Percentiles rank a stretch among this genome's conserved stretches.
These are phyloP conservation scores for Dictyostelium purpureum DNA, from an alignment of 78 protist species.

Conservation along the genomic window DNA sequence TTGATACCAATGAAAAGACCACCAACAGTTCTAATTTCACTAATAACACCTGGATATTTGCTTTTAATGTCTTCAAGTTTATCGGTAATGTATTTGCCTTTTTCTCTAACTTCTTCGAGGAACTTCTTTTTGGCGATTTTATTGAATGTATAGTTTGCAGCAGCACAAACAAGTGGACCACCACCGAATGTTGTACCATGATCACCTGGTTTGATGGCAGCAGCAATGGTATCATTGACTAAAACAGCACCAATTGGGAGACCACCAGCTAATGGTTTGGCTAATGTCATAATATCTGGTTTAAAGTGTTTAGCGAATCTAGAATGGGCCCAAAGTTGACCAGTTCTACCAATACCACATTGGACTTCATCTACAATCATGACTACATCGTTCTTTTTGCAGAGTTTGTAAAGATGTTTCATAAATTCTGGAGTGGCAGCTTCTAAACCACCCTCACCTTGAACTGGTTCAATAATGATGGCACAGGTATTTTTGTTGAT, in stretches of 20 bases:
- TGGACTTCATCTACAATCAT: conserved; percentile 84
- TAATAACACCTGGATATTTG: neutral
- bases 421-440: conserved; percentile 68
- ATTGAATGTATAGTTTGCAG: conserved; percentile 60
- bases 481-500: conserved; percentile 52
- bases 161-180: conserved; percentile 83
- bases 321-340: conserved; percentile 88
- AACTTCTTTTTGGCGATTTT: conserved; percentile 36
- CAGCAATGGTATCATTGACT: conserved; percentile 67
- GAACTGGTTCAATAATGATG: conserved; percentile 88
- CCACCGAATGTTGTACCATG: conserved; percentile 93
- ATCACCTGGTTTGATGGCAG: conserved; percentile 78
- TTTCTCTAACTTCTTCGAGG: conserved; percentile 22
- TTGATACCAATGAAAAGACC: conserved; percentile 60
- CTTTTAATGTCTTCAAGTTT: neutral
- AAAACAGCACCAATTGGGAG: conserved; percentile 92
- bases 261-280: conserved; percentile 92
- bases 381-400: conserved; percentile 59
- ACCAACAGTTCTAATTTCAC: conserved; percentile 39
- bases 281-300: conserved; percentile 89
- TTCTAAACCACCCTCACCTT: conserved; percentile 88
- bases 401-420: conserved; percentile 19
- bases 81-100: conserved; percentile 24
- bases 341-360: conserved; percentile 93
- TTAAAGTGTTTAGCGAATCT: neutral